Evolutionary conservation across 768 basidiomycete species (phyloP).

Genomic region (Lentinus tigrinus): DNA sequence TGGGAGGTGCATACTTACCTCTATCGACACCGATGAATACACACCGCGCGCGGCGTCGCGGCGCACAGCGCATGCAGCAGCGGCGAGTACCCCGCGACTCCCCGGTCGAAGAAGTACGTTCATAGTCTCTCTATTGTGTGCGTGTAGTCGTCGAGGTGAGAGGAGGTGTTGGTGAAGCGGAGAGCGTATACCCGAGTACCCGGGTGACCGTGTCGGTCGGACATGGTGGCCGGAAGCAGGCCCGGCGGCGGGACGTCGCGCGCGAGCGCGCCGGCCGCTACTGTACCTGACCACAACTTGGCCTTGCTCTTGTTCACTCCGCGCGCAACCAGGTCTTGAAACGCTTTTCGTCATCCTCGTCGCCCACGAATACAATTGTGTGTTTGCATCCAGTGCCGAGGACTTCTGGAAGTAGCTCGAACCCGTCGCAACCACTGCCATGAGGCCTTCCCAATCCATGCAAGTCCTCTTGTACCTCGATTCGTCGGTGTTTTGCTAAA

Average conservation of each 20-base stretch:
- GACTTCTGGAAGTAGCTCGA: background rate
- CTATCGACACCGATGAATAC: slow-evolving; percentile 3
- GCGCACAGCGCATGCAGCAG: background rate
- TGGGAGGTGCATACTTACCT: background rate
- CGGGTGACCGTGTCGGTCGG: background rate
- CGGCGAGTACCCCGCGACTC: background rate
- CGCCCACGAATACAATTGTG: too few relatives aligned
- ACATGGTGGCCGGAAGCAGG: background rate
- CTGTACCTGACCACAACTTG: too few relatives aligned
- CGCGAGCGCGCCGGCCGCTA: too few relatives aligned
- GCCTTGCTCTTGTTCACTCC: too few relatives aligned
- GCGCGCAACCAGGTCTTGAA: too few relatives aligned
- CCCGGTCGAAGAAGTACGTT: background rate
- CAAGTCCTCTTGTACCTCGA: slow-evolving; percentile 8
- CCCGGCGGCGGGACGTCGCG: background rate
- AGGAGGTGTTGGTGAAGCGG: background rate
- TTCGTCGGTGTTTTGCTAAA: background rate
- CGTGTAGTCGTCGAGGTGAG: too few relatives aligned
- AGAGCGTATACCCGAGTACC: background rate
- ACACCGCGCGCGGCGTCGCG: background rate
- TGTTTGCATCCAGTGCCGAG: too few relatives aligned
- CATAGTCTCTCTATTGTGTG: background rate
- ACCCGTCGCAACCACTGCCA: background rate
- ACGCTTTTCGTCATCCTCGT: too few relatives aligned
- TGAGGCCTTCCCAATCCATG: slow-evolving; percentile 23